Evolutionary conservation across 2,329 filamentous ascomycete species (phyloP).

Genomic region (Penicillium sp.): DNA sequence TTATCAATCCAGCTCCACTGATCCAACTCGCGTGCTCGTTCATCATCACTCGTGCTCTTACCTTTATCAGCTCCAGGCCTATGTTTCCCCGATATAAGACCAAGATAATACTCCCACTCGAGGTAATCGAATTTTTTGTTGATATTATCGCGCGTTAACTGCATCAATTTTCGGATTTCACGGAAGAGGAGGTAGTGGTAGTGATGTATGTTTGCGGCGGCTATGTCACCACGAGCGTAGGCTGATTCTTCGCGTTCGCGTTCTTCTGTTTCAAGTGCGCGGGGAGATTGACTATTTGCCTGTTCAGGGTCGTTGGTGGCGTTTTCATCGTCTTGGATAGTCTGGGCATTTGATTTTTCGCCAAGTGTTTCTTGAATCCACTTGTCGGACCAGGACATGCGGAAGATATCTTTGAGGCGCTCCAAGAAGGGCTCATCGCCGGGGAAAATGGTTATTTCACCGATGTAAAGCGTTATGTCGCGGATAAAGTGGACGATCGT

Average conservation of each 20-base stretch:
- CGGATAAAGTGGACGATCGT: conserved; percentile 52
- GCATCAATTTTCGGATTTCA: conserved; percentile 41
- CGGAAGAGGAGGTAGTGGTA: conserved; percentile 44
- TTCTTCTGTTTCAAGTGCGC: conserved; percentile 46
- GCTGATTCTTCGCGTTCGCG: conserved; percentile 43
- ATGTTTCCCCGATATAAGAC: conserved; percentile 45
- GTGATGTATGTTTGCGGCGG: conserved; percentile 51
- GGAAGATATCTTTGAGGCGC: conserved; percentile 26
- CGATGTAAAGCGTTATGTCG: conserved; percentile 57
- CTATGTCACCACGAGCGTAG: conserved; percentile 41
- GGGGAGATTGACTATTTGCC: conserved; percentile 11
- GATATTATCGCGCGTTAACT: conserved; percentile 32
- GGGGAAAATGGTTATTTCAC: conserved; percentile 55
- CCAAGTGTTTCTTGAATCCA: conserved; percentile 16
- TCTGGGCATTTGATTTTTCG: conserved; percentile 5
- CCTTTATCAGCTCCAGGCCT: conserved; percentile 25
- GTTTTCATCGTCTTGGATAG: conserved; percentile 5
- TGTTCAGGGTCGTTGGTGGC: background rate
- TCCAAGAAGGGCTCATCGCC: conserved; percentile 43
- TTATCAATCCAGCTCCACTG: conserved; percentile 45
- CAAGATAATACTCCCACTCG: conserved; percentile 52
- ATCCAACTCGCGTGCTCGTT: background rate
- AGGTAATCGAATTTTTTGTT: conserved; percentile 41
- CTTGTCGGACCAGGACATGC: conserved; percentile 21
- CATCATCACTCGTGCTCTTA: conserved; percentile 7